Percentiles rank a stretch among this genome's conserved stretches.
Evolutionary conservation across 768 basidiomycete species (phyloP).

Genomic region (Psilocybe cubensis): DNA sequence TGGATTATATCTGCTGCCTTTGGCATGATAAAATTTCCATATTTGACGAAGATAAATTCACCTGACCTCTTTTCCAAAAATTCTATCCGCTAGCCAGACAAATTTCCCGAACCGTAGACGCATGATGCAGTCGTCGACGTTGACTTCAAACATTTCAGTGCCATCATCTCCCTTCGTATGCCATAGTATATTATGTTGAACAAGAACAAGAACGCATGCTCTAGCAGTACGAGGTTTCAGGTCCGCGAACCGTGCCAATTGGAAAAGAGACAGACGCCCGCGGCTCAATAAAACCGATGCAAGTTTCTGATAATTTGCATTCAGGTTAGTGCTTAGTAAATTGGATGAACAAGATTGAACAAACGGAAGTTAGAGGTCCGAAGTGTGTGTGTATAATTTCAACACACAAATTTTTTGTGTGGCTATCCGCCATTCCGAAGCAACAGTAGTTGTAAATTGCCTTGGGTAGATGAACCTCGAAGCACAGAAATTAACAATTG

Average conservation of each 20-base stretch:
- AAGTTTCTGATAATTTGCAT: constrained; percentile 55
- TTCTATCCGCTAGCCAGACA: constrained; percentile 70
- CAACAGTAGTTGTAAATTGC: background rate
- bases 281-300: constrained; percentile 75
- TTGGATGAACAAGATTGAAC: constrained; percentile 19
- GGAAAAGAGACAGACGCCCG: constrained; percentile 76
- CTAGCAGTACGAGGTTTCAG: constrained; percentile 71
- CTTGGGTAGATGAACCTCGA: background rate
- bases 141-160: constrained; percentile 80
- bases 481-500: too few species aligned
- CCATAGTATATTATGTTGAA: constrained; percentile 94
- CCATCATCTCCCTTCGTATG: constrained; percentile 75
- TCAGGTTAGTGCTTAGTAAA: background rate
- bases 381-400: constrained; percentile 70
- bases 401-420: constrained; percentile 61
- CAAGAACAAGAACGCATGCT: constrained; percentile 72
- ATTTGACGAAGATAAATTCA: constrained; percentile 1
- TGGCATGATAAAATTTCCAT: background rate
- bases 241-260: constrained; percentile 70
- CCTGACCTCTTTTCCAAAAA: constrained; percentile 74
- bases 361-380: constrained; percentile 66
- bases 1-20: constrained; percentile 81
- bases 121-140: constrained; percentile 80
- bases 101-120: constrained; percentile 85
- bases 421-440: constrained; percentile 62